Conservation (phyloP, 768 basidiomycete genomes). For the Tricholoma hemisulphureum region DNA sequence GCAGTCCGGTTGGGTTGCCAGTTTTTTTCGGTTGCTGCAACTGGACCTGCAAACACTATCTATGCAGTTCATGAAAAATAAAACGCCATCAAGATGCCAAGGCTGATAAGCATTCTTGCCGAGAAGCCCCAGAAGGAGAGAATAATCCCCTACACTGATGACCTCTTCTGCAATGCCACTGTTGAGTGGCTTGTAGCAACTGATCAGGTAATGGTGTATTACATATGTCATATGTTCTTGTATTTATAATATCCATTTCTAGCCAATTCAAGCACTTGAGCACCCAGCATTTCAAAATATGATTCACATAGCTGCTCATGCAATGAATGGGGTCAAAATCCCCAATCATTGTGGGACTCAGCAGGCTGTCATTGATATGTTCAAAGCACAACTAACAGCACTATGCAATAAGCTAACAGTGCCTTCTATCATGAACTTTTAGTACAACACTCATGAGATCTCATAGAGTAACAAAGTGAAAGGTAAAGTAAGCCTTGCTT, state of each 20-base stretch:
- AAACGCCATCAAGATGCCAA: too few species aligned
- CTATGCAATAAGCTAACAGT: background rate
- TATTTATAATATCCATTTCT: slow-evolving; percentile 20
- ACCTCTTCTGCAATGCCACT: slow-evolving; percentile 24
- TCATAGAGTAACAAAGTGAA: too few species aligned
- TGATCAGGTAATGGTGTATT: slow-evolving; percentile 26
- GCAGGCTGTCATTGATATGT: slow-evolving; percentile 23
- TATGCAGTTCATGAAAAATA: too few species aligned
- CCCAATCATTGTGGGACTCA: slow-evolving; percentile 21
- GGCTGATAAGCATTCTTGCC: background rate
- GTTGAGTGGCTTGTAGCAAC: slow-evolving; percentile 33
- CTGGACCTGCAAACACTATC: too few species aligned
- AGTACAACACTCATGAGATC: too few species aligned
- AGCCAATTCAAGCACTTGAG: too few species aligned
- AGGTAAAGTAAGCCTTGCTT: too few species aligned
- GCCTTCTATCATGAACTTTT: too few species aligned
- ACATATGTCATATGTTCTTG: background rate
- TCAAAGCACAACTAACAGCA: slow-evolving; percentile 6
- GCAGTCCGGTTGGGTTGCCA: too few species aligned
- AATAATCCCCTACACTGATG: too few species aligned
- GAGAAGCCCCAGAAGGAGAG: slow-evolving; percentile 6
- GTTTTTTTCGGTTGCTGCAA: too few species aligned
- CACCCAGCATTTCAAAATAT: slow-evolving; percentile 27
- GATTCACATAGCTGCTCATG: slow-evolving; percentile 31
- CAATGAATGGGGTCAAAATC: slow-evolving; percentile 29